A percentile compares a stretch with the other conserved stretches of the same genome.
phyloP scores from a whole-genome alignment of 306 rosid genomes.

The Boehmeria nivea region DNA sequence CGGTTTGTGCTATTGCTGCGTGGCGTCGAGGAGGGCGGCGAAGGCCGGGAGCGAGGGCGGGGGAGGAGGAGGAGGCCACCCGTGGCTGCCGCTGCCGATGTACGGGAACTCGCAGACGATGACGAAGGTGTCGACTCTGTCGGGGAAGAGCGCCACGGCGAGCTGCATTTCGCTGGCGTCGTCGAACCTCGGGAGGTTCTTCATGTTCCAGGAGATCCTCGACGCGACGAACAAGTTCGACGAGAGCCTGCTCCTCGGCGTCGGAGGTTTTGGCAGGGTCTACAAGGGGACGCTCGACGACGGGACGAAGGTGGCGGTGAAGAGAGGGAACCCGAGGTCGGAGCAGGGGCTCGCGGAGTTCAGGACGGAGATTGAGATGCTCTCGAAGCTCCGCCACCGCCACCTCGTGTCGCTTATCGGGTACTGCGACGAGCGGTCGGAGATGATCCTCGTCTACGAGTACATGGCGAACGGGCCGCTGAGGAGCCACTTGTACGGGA shows the following conservation, averaged over 20 bases:
- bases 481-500: constrained; percentile 89
- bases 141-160: constrained; percentile 85
- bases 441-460: constrained; percentile 93
- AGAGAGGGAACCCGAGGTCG: constrained; percentile 89
- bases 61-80: constrained; percentile 41
- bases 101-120: constrained; percentile 88
- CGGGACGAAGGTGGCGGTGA: constrained; percentile 79
- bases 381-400: constrained; percentile 94
- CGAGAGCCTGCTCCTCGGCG: constrained; percentile 77
- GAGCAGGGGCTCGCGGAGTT: constrained; percentile 95
- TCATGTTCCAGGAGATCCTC: constrained; percentile 76
- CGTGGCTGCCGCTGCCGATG: constrained; percentile 84
- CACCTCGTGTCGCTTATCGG: constrained; percentile 97
- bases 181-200: constrained; percentile 64
- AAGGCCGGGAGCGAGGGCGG: constrained; percentile 36
- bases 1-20: constrained; percentile 52
- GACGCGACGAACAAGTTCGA: constrained; percentile 91
- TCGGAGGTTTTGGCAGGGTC: constrained; percentile 94
- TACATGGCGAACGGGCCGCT: constrained; percentile 98
- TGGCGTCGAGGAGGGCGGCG: constrained; percentile 41
- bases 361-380: constrained; percentile 93
- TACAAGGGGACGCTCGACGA: constrained; percentile 85
- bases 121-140: constrained; percentile 73
- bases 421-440: constrained; percentile 90
- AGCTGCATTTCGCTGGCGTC: constrained; percentile 85